Percentiles rank a stretch among this genome's conserved stretches.
These are phyloP conservation scores for Spathaspora arborariae DNA, from an alignment of 805 yeast genomes.

Conservation along the genomic window DNA sequence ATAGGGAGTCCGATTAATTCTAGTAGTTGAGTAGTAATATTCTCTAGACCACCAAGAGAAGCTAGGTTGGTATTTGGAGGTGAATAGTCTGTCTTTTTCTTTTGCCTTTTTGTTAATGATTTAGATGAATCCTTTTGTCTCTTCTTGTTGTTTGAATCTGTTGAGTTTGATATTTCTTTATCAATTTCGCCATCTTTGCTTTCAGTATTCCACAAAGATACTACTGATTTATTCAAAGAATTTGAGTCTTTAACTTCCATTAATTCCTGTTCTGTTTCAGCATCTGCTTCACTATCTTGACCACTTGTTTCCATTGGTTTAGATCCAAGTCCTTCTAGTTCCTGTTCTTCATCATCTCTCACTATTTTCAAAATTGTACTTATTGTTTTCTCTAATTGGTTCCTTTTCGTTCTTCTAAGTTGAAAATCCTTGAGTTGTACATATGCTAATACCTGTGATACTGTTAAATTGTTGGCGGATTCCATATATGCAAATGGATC, in stretches of 20 bases:
- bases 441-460: constrained; percentile 50
- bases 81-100: constrained; percentile 52
- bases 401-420: constrained; percentile 66
- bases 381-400: constrained; percentile 57
- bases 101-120: constrained; percentile 21
- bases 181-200: neutral
- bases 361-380: constrained; percentile 54
- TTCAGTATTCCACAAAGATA: constrained; percentile 57
- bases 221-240: constrained; percentile 71
- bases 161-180: neutral
- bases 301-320: constrained; percentile 33
- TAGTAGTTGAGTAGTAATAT: constrained; percentile 78
- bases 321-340: constrained; percentile 44
- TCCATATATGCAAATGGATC: constrained; percentile 46
- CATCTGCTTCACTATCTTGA: constrained; percentile 21
- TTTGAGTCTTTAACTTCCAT: constrained; percentile 68
- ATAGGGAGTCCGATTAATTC: constrained; percentile 91
- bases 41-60: constrained; percentile 86
- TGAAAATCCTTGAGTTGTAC: constrained; percentile 65
- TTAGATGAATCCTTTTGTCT: constrained; percentile 47
- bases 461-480: constrained; percentile 56
- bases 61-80: constrained; percentile 68
- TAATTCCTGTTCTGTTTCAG: constrained; percentile 40
- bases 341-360: constrained; percentile 58
- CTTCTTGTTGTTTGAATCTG: constrained; percentile 32